phyloP scores from a whole-genome alignment of 208 protist genomes.

The Spongospora subterranea region DNA sequence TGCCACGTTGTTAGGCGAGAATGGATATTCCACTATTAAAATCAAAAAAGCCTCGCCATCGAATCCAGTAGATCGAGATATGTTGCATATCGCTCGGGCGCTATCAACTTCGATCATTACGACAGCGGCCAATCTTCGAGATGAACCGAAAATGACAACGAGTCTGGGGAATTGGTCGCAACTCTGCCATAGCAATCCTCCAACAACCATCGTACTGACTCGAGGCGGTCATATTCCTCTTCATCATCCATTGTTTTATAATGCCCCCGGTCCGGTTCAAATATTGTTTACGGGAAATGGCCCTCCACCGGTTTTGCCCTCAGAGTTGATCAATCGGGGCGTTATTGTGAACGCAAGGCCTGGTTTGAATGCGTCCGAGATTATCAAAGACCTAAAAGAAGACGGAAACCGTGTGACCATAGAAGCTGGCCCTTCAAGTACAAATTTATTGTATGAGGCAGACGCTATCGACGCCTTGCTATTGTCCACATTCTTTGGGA shows the following conservation, averaged over 20 bases:
- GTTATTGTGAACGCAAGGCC: background rate
- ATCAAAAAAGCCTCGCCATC: too few relatives aligned
- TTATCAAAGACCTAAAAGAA: background rate
- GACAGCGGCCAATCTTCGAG: background rate
- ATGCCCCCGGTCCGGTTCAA: background rate
- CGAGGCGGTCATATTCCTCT: background rate
- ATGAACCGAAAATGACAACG: conserved; percentile 41
- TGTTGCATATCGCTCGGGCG: background rate
- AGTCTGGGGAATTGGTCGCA: background rate
- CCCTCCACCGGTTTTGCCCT: background rate
- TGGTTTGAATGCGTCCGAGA: background rate
- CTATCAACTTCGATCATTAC: background rate
- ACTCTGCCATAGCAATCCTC: background rate
- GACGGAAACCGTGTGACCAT: background rate
- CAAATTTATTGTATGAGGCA: background rate
- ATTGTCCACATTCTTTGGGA: conserved; percentile 1
- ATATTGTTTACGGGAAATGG: background rate
- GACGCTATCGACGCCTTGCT: background rate
- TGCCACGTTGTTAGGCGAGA: too few relatives aligned
- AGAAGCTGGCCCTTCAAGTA: conserved; percentile 4
- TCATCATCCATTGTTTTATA: background rate
- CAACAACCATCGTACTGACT: background rate
- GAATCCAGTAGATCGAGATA: background rate
- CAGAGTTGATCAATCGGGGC: background rate
- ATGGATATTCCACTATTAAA: too few relatives aligned